A percentile compares a stretch with the other conserved stretches of the same genome.
Conservation (phyloP, 768 basidiomycete genomes). For the Lepiota brunneoincarnata region DNA sequence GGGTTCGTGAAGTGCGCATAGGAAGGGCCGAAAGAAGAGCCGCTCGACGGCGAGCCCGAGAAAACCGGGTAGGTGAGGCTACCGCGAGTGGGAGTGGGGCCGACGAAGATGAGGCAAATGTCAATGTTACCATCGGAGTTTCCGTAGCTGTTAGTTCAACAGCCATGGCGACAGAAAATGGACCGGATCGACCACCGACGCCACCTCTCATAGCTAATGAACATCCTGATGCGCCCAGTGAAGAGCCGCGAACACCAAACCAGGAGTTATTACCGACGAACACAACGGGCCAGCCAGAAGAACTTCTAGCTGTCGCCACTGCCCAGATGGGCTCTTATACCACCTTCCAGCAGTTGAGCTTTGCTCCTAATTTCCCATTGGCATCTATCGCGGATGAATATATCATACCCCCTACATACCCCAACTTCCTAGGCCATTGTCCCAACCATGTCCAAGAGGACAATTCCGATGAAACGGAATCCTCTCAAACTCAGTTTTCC, state of each 20-base stretch:
- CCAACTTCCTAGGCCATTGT: constrained; percentile 71
- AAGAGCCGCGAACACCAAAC: constrained; percentile 28
- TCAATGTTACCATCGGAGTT: constrained; percentile 63
- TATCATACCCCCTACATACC: constrained; percentile 89
- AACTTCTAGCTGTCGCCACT: constrained; percentile 63
- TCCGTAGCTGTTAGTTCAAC: constrained; percentile 45
- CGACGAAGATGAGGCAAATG: constrained; percentile 53
- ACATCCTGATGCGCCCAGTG: constrained; percentile 36
- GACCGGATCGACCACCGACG: constrained; percentile 27
- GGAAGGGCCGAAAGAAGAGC: constrained; percentile 86
- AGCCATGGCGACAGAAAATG: constrained; percentile 32
- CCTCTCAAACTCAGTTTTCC: constrained; percentile 66
- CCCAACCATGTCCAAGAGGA: constrained; percentile 58
- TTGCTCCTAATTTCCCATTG: constrained; percentile 85
- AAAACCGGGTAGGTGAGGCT: constrained; percentile 53
- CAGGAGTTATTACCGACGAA: constrained; percentile 27
- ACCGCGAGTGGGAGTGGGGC: constrained; percentile 35
- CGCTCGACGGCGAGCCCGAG: constrained; percentile 75
- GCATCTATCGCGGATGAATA: constrained; percentile 88
- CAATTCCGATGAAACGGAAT: constrained; percentile 27
- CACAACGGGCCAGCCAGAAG: constrained; percentile 51
- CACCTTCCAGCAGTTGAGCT: constrained; percentile 87
- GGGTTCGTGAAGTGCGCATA: constrained; percentile 91
- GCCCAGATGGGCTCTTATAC: constrained; percentile 82
- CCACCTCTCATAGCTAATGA: constrained; percentile 41